These are phyloP conservation scores for Penstemon eatonii DNA, from an alignment of 257 asterid genomes.

Conservation along the genomic window DNA sequence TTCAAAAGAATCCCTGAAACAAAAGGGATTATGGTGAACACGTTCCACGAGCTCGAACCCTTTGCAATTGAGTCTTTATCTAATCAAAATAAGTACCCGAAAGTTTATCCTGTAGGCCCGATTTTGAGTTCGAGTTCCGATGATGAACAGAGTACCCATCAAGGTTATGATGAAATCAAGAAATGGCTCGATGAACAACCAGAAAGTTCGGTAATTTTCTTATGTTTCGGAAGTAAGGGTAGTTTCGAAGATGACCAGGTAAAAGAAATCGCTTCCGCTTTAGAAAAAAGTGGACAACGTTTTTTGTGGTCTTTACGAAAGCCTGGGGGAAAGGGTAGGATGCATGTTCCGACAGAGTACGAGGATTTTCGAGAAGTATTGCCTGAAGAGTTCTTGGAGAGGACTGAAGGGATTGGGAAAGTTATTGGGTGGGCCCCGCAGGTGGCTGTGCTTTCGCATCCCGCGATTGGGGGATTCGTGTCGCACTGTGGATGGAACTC, in stretches of 20 bases:
- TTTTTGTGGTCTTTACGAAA: conserved; percentile 57
- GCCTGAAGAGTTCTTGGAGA: conserved; percentile 50
- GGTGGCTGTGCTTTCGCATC: conserved; percentile 40
- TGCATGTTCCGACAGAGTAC: conserved; percentile 50
- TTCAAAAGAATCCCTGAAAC: conserved; percentile 16
- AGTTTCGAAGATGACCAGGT: conserved; percentile 41
- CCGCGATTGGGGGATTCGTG: conserved; percentile 55
- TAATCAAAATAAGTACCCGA: conserved; percentile 17
- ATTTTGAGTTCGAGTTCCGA: conserved; percentile 1
- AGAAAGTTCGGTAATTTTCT: conserved; percentile 40
- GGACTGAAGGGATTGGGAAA: conserved; percentile 42
- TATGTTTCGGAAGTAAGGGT: conserved; percentile 64
- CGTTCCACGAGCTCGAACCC: conserved; percentile 46
- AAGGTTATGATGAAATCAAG: conserved; percentile 14
- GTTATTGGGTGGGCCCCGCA: conserved; percentile 68
- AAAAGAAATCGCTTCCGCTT: conserved; percentile 43
- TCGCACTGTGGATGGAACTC: conserved; percentile 84
- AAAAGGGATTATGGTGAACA: conserved; percentile 50
- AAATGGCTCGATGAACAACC: conserved; percentile 31
- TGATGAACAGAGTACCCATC: neutral
- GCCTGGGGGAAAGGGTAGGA: conserved; percentile 3
- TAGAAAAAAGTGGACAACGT: conserved; percentile 45
- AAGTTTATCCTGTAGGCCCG: conserved; percentile 54
- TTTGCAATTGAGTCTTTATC: conserved; percentile 29
- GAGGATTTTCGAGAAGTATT: conserved; percentile 31